Conservation (phyloP, 179 eudicot genomes). For the Beta macrorhiza region DNA sequence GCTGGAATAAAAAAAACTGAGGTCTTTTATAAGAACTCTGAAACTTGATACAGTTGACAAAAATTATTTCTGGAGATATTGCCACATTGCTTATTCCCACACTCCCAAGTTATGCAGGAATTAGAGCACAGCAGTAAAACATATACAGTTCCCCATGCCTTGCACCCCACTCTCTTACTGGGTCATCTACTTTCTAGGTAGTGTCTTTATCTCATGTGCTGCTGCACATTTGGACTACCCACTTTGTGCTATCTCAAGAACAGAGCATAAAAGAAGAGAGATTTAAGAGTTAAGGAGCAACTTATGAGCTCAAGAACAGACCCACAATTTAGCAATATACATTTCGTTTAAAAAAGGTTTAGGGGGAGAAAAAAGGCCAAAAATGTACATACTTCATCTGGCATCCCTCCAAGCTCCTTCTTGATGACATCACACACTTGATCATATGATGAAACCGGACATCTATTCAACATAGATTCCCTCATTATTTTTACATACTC, state of each 20-base stretch:
- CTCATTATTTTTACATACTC: slow-evolving; percentile 88
- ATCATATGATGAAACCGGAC: slow-evolving; percentile 92
- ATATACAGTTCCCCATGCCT: no score
- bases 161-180: background rate
- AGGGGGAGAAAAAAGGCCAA: background rate
- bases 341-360: background rate
- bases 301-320: background rate
- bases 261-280: background rate
- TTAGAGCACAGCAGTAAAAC: no score
- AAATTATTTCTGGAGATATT: no score
- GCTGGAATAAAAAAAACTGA: no score
- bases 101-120: no score
- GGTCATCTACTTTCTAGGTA: background rate
- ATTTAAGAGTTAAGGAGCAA: background rate
- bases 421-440: slow-evolving; percentile 80
- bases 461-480: slow-evolving; percentile 83
- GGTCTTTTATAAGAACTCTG: no score
- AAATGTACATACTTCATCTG: slow-evolving; percentile 66
- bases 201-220: background rate
- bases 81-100: no score
- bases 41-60: no score
- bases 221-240: background rate
- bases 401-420: slow-evolving; percentile 90
- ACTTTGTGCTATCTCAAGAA: background rate
- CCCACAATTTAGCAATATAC: background rate